A percentile compares a stretch with the other conserved stretches of the same genome.
Evolutionary conservation across 78 protist genomes (phyloP).

Genomic region (Dictyostelium intermedium): DNA sequence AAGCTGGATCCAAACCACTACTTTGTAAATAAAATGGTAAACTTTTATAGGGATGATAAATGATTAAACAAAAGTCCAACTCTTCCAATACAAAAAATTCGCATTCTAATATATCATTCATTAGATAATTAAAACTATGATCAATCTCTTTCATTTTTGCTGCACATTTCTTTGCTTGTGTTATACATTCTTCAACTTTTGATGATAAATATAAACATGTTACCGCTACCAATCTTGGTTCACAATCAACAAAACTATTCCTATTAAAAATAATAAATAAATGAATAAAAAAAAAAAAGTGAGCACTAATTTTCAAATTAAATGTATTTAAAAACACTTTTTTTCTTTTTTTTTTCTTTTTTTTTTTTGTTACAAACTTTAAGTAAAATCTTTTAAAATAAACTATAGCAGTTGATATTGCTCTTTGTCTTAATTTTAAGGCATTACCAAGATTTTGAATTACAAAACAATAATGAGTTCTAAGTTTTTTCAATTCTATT

Average conservation of each 20-base stretch:
- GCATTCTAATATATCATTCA: conserved; percentile 80
- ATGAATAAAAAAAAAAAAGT: neutral
- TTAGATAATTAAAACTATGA: conserved; percentile 32
- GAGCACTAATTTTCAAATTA: no score
- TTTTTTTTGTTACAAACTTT: conserved; percentile 19
- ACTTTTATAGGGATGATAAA: conserved; percentile 79
- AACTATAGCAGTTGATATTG: conserved; percentile 77
- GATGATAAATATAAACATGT: conserved; percentile 76
- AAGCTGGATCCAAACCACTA: conserved; percentile 47
- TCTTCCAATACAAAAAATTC: conserved; percentile 81
- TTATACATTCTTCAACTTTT: conserved; percentile 80
- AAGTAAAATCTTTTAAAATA: conserved; percentile 82
- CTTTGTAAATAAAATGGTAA: conserved; percentile 40
- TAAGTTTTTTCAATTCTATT: conserved; percentile 32
- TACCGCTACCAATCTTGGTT: conserved; percentile 75
- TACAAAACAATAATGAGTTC: conserved; percentile 57
- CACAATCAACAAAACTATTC: conserved; percentile 78
- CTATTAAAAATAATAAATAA: conserved; percentile 1
- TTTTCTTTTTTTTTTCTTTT: neutral
- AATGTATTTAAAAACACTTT: no score
- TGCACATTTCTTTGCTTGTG: conserved; percentile 74
- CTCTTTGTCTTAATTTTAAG: conserved; percentile 69
- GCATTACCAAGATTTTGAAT: conserved; percentile 44
- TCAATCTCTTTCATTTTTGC: conserved; percentile 71
- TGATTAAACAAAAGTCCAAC: conserved; percentile 48